Conservation (phyloP, 2,329 filamentous ascomycete genomes). For the Huntiella decipiens region DNA sequence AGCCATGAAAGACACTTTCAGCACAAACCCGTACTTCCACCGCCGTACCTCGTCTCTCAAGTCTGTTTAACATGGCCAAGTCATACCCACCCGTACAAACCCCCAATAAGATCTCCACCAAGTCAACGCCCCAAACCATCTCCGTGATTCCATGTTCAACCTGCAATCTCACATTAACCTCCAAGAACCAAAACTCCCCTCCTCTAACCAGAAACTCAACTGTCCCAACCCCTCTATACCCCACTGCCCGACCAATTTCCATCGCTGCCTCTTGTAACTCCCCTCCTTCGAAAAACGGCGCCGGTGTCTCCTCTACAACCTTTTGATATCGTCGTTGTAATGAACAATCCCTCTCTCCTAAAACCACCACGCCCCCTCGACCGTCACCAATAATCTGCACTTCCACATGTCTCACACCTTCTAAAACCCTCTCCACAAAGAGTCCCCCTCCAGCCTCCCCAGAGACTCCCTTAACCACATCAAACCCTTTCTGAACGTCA, state of each 20-base stretch:
- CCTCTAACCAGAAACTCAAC: conserved; percentile 23
- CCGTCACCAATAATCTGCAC: conserved; percentile 31
- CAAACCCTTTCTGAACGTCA: conserved; percentile 11
- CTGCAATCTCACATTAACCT: conserved; percentile 26
- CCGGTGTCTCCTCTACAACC: conserved; percentile 26
- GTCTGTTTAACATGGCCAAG: conserved; percentile 5
- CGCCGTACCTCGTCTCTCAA: conserved; percentile 37
- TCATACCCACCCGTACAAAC: conserved; percentile 27
- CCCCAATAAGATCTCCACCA: conserved; percentile 18
- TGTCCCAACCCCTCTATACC: conserved; percentile 21
- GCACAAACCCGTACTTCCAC: conserved; percentile 59
- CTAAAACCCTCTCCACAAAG: conserved; percentile 25
- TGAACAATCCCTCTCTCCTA: conserved; percentile 31
- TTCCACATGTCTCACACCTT: conserved; percentile 27
- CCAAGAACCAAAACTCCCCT: conserved; percentile 23
- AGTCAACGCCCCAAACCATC: conserved; percentile 20
- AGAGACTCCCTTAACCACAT: conserved; percentile 14
- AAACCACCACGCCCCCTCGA: conserved; percentile 20
- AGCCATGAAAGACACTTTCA: conserved; percentile 45
- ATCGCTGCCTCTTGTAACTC: conserved; percentile 18
- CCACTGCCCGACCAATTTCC: conserved; percentile 16
- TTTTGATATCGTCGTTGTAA: conserved; percentile 33
- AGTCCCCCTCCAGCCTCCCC: conserved; percentile 22
- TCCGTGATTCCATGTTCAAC: conserved; percentile 28
- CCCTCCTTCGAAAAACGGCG: conserved; percentile 16